Evolutionary conservation across 2,329 filamentous ascomycete species (phyloP), one percentile per base, ranked within the genome.

Genomic region (Raffaelea arxii): DNA sequence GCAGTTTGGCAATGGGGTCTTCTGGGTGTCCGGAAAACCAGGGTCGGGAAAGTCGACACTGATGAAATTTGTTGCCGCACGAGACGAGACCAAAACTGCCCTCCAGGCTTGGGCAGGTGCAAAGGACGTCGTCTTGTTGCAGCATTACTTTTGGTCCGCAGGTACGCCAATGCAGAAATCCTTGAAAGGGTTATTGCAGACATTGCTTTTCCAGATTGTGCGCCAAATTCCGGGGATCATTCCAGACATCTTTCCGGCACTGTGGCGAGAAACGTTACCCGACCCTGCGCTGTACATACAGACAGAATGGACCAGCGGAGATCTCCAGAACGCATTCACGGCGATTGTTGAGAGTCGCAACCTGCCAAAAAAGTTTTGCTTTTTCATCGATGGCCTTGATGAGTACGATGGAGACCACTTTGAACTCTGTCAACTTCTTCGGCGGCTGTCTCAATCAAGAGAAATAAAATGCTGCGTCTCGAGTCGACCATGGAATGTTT

Each of bases 401-500:
- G 43, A 44, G n/a, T 44, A 38, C 30, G 43, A 44, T 6, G 41
- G 41, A 18, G 41, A 43, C n/a, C 25, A 43, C 19, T 43, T 30
- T 16, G 25, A 43, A n/a, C 14, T 43, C 11, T 23, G 25, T n/a
- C 11, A 35, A 11, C 19, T 43, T 21, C 19, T 43, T n/a, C n/a
- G 23, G 22, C 19, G 36, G 41, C 24, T 30, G 9, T 32, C 41
- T 12, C 6, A 14, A 21, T 32, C 14, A 6, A 18, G 2, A n/a
- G 24, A 35, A n/a, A 9, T 40, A 16, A 46, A 46, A 24, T 36
- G 36, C 35, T 46, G 43, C 23, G 43, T 46, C 14, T 40, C 35
- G 6, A 46, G 43, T 37, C 35, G 43, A 12, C 30, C 32, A 2
- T 39, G 32, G 32, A 25, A 39, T 12, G 24, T 27, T 9, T 46